Base-by-base conservation (phyloP, 2,329 filamentous ascomycete genomes). In the Epichloe bromicola region DNA sequence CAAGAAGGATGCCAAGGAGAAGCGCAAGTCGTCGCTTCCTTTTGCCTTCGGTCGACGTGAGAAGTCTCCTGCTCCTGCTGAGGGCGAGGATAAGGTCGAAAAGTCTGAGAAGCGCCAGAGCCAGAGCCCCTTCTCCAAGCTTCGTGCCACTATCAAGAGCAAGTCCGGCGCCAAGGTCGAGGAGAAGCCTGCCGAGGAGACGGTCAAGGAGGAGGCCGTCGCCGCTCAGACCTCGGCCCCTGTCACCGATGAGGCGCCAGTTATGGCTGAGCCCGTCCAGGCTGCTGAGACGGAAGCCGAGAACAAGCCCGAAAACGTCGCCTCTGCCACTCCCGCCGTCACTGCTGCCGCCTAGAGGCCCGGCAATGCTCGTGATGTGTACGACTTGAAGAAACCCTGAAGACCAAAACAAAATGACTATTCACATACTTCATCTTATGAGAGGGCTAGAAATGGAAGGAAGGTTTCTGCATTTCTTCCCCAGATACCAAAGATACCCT, bases 31-130 rank as follows among this genome's bases (percentile, higher is more conserved):
- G 58, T 83, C 90, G 62, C 68, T 80, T 8, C 76, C 76, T 46
- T 94, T 94, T 70, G 81, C 80, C 61, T 83, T 81, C 63, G 82
- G 87, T 61, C 85, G 88, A 78, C 91, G 91, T 76, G 83, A 85
- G 67, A 78, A 78, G 69, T 69, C 68, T 37, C 65, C 71, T 44
- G 61, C 70, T 37, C 76, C 76, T 1, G 83, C 83, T 57, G 75
- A 80, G 60, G 83, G 86, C 63, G 74, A 78, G 57, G 74, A 79
- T 33, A 59, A 59, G 54, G 34, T 57, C 38, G 57, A 59, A 55
- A 74, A 74, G 56, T 14, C 38, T 19, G 50, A 51, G 34, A 54
- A 52, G 47, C 47, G 52, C 12, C 36, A 41, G 26, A 46, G 30
- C 43, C 39, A 49, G 43, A 71, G 72, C 52, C 70, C 74, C 50